Evolutionary conservation across 805 yeast species (phyloP).

Genomic region (Brettanomyces naardenensis): DNA sequence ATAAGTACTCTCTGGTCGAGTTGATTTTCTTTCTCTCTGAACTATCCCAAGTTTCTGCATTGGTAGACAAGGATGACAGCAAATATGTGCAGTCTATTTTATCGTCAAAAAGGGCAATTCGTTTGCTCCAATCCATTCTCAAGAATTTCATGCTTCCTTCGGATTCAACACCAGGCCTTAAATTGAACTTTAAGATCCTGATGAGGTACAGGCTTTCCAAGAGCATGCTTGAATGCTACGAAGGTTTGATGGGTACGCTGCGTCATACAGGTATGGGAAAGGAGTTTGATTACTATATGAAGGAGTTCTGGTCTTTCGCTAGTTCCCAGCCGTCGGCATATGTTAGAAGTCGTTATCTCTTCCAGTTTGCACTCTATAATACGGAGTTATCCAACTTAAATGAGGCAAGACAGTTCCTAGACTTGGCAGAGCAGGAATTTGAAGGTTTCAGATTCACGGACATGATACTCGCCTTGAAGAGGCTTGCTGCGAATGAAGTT

Average conservation of each 20-base stretch:
- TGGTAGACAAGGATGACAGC: conserved; percentile 11
- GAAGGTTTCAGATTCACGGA: neutral
- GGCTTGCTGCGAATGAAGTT: neutral
- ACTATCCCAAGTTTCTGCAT: conserved; percentile 22
- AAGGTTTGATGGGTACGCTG: conserved; percentile 30
- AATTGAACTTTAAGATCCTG: conserved; percentile 13
- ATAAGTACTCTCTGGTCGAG: conserved; percentile 11
- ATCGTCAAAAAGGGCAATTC: conserved; percentile 41
- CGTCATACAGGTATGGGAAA: conserved; percentile 47
- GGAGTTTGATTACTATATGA: conserved; percentile 47
- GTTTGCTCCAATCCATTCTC: conserved; percentile 45
- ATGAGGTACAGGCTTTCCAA: conserved; percentile 30
- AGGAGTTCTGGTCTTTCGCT: conserved; percentile 39
- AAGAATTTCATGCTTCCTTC: conserved; percentile 27
- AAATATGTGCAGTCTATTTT: conserved; percentile 21
- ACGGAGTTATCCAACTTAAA: conserved; percentile 11
- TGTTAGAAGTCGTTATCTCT: conserved; percentile 14
- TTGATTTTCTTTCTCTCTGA: conserved; percentile 24
- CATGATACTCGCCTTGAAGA: neutral
- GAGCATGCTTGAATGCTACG: conserved; percentile 31
- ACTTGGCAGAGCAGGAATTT: neutral
- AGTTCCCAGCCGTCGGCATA: conserved; percentile 21
- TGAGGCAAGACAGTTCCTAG: conserved; percentile 9
- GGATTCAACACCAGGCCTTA: conserved; percentile 10
- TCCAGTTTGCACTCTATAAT: conserved; percentile 17